Evolutionary conservation across 225 moss, liverwort and hornwort genomes (phyloP).

Genomic region (Neckera pumila): DNA sequence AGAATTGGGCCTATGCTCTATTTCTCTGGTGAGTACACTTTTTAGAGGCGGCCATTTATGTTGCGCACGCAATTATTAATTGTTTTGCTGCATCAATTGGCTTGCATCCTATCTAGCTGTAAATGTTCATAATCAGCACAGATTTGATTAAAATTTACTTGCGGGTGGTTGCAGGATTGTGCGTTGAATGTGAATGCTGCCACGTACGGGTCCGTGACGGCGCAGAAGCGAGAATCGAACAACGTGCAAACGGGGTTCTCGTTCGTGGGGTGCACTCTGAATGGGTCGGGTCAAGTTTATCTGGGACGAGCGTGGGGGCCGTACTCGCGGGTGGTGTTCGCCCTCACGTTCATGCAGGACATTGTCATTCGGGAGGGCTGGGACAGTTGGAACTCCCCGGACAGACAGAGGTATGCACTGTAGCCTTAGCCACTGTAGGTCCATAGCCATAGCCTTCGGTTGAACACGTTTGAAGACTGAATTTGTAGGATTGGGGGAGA

Average conservation of each 20-base stretch:
- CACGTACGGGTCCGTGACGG: conserved; percentile 37
- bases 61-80: neutral
- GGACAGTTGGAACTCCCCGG: conserved; percentile 42
- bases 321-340: conserved; percentile 48
- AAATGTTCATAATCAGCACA: neutral
- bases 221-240: conserved; percentile 29
- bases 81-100: neutral
- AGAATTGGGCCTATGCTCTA: neutral
- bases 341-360: conserved; percentile 38
- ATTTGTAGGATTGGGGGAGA: neutral
- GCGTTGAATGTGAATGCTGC: conserved; percentile 26
- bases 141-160: too few species aligned
- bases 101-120: neutral
- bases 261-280: conserved; percentile 29
- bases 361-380: conserved; percentile 36
- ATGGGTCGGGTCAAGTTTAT: conserved; percentile 36
- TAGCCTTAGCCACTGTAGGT: neutral
- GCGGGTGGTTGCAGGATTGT: conserved; percentile 13
- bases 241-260: conserved; percentile 29
- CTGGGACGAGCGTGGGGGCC: conserved; percentile 55
- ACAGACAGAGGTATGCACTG: conserved; percentile 21
- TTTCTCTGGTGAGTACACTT: neutral
- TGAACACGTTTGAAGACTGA: neutral
- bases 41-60: neutral
- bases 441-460: neutral